A percentile compares a stretch with the other conserved stretches of the same genome.
Conservation (phyloP, 139 green algal genomes). For the Dunaliella primolecta region DNA sequence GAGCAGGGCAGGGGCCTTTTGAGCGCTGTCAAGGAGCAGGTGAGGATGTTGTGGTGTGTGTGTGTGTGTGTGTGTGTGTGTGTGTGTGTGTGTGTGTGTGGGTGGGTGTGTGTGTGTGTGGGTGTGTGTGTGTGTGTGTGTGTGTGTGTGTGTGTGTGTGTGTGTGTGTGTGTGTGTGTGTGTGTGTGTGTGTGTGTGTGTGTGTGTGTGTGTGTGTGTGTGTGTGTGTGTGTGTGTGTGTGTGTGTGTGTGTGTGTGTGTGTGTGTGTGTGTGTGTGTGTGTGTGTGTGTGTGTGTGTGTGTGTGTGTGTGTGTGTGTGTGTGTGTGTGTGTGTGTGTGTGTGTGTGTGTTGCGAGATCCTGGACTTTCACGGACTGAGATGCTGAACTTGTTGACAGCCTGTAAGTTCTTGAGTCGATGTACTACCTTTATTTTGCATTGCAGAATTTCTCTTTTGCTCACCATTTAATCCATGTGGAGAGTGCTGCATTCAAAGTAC, state of each 20-base stretch:
- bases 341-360: neutral
- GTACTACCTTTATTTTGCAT: too few relatives aligned
- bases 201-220: neutral
- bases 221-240: neutral
- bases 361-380: too few relatives aligned
- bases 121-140: neutral
- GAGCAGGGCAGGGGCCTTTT: neutral
- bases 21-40: neutral
- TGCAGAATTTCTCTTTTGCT: too few relatives aligned
- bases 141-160: neutral
- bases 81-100: neutral
- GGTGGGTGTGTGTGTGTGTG: neutral
- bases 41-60: neutral
- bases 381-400: too few relatives aligned
- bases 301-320: neutral
- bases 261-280: neutral
- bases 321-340: neutral
- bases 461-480: too few relatives aligned
- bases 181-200: neutral
- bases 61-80: neutral
- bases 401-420: too few relatives aligned
- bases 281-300: neutral
- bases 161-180: neutral
- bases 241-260: neutral
- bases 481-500: too few relatives aligned